Evolutionary conservation across 371 early-diverging fungal genomes (phyloP), one percentile per base, ranked within the genome.

Genomic region (Rhizopus delemar): DNA sequence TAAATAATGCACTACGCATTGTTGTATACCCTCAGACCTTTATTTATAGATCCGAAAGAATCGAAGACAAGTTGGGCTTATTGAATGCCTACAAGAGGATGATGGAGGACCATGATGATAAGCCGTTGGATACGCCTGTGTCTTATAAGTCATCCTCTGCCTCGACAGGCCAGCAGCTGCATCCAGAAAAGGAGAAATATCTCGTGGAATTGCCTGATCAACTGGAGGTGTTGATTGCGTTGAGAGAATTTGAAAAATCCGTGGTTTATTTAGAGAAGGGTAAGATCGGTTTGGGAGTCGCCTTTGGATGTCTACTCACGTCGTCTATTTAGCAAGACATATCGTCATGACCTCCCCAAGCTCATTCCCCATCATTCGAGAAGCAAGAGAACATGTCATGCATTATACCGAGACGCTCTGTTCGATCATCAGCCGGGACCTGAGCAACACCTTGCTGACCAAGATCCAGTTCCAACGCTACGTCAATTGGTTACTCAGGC

Each of bases 191-290:
- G 57, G 69, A 74, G 33, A 81, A 82, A 38, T 90, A 88, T 88
- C 59, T 94, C n/a, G 70, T 74, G 22, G 89, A 91, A 57, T 78
- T 93, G 45, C 79, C 91, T 2, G 93, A 94, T 68, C 90, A 91
- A 45, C 66, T 96, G 51, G 97, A 94, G 54, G 93, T 96, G 4
- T 70, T 86, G 36, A 92, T 96, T 70, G 94, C 95, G 2, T 81
- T 92, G 32, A 75, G 95, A 45, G 93, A 94, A 59, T 94, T 94
- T 73, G 90, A 90, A 46, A 73, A 71, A n/a, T 91, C 94, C 3
- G 91, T 93, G 0, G 69, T 67, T 2, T 77, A 82, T 53, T 82
- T 93, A 51, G 89, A 89, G 53, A 85, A 84, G 74, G 90, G 88
- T 87, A 66, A 35, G 57, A 3, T 6, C 6, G 8, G 36, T 34